Conservation (phyloP, 371 early-diverging fungal genomes). For the Umbelopsis sp. region DNA sequence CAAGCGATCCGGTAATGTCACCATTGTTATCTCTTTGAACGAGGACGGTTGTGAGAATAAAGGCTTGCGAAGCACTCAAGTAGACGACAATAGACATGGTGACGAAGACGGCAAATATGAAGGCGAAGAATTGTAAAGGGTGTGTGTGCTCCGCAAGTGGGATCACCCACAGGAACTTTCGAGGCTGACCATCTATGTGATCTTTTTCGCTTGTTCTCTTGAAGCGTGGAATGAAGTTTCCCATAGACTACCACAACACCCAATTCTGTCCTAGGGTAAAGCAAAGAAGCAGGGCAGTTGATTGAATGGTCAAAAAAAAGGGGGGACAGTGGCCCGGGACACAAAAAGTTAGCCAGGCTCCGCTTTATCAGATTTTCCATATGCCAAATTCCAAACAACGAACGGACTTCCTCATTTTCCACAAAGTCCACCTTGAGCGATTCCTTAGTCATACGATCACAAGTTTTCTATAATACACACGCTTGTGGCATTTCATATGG, state of each 20-base stretch:
- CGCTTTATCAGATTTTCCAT: conserved; percentile 16
- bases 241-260: no score
- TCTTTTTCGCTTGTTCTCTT: neutral
- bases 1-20: conserved; percentile 45
- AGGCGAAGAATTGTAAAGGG: conserved; percentile 37
- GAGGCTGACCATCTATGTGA: neutral
- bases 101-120: conserved; percentile 38
- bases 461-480: no score
- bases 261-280: neutral
- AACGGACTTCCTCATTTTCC: no score
- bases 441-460: no score
- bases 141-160: conserved; percentile 38
- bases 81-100: conserved; percentile 40
- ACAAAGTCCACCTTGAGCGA: no score
- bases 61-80: conserved; percentile 35
- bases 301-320: neutral
- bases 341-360: neutral
- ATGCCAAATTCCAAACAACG: no score
- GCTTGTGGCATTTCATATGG: no score
- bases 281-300: neutral
- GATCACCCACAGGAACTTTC: conserved; percentile 46
- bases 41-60: conserved; percentile 31
- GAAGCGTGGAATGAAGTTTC: neutral
- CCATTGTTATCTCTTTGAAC: conserved; percentile 25
- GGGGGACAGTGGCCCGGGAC: neutral